Base-by-base conservation (phyloP, 305 asterid genomes). In the Fraxinus baroniana region DNA sequence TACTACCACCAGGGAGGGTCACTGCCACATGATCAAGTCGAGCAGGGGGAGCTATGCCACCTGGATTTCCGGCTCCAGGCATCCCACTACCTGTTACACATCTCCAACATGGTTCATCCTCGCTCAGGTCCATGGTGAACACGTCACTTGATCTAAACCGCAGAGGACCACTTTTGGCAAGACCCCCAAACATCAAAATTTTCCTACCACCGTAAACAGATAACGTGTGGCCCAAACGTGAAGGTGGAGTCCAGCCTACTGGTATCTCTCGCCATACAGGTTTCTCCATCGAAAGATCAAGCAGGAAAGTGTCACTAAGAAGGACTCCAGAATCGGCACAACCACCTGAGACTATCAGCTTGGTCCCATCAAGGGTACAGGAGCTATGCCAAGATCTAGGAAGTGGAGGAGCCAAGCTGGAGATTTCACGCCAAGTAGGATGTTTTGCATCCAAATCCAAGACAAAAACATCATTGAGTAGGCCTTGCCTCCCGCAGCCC, bases 361-460 rank as follows among this genome's bases (percentile, higher is more conserved):
- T 64, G 32, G 72, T 64, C 17, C 72, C 72, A 64, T 64, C 72
- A 36, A 64, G 32, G 6, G 72, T 64, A 12, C 72, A 64, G 6
- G 72, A 64, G 72, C 72, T 64, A 64, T 64, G 72, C 72, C 72
- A 64, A 64, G 72, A 64, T 84, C 98, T 88, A 17, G 98, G 98
- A 74, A 94, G 93, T 4, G 98, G 98, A 46, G 98, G 98, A 20
- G 97, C 97, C 87, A 94, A 83, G 87, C 97, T 89, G 78, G 96
- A 94, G 80, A 94, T 94, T 85, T 94, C 98, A 12, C 94, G 95
- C 98, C 98, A 94, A 17, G 95, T 89, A 32, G 92, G 97, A 78
- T 87, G 94, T 76, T 94, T 94, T 35, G 97, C 98, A 32, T 93
- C 98, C 86, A 94, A 88, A 81, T 94, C 98, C 88, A 94, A 85